Evolutionary conservation across 441 rosid species (phyloP).

Genomic region (Euphorbia schlechtendalii): DNA sequence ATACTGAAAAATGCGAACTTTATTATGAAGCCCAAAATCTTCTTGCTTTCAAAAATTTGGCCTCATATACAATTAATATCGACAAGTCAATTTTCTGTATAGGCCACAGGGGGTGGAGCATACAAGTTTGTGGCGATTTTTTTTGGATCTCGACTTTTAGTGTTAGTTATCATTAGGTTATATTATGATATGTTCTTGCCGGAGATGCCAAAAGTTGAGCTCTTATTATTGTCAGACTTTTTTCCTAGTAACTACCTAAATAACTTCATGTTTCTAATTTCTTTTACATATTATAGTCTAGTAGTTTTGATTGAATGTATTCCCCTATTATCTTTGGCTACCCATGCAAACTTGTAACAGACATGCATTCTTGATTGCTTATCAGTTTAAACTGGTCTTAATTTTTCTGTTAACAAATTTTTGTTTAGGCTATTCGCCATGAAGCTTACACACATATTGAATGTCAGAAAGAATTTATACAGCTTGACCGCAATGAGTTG

Average conservation of each 20-base stretch:
- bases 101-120: too few relatives aligned
- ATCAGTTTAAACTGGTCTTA: neutral
- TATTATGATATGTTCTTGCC: too few relatives aligned
- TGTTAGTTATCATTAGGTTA: too few relatives aligned
- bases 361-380: neutral
- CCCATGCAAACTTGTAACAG: neutral
- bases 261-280: neutral
- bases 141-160: too few relatives aligned
- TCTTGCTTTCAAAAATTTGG: neutral
- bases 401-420: conserved; percentile 10
- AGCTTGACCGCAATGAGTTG: conserved; percentile 84
- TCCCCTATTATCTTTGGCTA: too few relatives aligned
- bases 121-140: too few relatives aligned
- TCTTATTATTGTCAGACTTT: neutral
- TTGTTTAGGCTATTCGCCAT: conserved; percentile 88
- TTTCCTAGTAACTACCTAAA: neutral
- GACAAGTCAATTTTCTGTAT: too few relatives aligned
- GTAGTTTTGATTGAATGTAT: neutral
- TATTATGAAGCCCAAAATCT: neutral
- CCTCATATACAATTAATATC: too few relatives aligned
- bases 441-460: conserved; percentile 98
- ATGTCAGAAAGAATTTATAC: conserved; percentile 91
- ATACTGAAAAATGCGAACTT: neutral
- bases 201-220: too few relatives aligned
- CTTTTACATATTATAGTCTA: neutral